phyloP scores from a whole-genome alignment of 257 asterid species.

The Lycium barbarum region DNA sequence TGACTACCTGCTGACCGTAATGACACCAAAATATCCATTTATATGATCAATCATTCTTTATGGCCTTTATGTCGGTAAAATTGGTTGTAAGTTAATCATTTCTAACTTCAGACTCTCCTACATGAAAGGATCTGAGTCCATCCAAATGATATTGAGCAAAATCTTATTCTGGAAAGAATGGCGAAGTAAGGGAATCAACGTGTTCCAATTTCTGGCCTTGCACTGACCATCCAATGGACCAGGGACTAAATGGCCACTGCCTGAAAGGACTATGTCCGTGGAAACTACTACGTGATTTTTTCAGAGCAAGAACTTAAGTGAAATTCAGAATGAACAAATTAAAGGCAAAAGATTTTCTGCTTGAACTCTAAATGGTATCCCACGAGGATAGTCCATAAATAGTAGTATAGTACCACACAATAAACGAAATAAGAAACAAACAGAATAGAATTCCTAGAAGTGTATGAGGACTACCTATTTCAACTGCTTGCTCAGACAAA shows the following conservation, averaged over 20 bases:
- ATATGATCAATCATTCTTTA: not conserved
- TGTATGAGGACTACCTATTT: not conserved
- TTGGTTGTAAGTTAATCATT: not conserved
- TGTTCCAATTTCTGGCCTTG: not conserved
- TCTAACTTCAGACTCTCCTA: not conserved
- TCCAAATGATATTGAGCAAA: not conserved
- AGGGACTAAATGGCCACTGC: not conserved
- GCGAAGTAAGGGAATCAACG: not conserved
- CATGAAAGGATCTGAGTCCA: not conserved
- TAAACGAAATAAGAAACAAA: not conserved
- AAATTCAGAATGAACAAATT: too few species aligned
- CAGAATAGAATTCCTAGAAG: not conserved
- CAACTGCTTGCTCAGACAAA: not conserved
- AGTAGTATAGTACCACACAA: too few species aligned
- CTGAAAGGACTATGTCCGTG: not conserved
- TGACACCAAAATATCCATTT: too few species aligned
- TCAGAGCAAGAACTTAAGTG: too few species aligned
- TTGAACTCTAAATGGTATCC: too few species aligned
- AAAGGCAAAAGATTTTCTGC: too few species aligned
- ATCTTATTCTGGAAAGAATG: not conserved
- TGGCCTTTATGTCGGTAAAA: not conserved
- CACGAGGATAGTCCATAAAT: too few species aligned
- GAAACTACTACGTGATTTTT: not conserved
- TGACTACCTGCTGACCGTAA: too few species aligned
- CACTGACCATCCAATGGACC: not conserved